These are phyloP conservation scores for Leucaena leucocephala DNA, from an alignment of 306 rosid genomes.

Conservation along the genomic window DNA sequence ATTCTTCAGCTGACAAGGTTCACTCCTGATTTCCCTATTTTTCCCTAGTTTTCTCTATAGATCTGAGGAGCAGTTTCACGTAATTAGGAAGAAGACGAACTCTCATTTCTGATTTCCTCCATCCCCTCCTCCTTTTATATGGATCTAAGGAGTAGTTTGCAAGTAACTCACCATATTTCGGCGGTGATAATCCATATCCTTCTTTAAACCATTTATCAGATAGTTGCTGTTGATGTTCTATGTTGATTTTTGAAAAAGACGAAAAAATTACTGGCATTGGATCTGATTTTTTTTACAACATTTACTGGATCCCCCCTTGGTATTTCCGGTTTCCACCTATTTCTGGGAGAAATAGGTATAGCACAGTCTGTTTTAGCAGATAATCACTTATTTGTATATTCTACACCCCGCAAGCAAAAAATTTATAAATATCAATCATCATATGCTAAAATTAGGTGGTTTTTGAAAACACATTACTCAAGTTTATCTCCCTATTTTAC, in stretches of 20 bases:
- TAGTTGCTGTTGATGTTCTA: neutral
- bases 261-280: constrained; percentile 24
- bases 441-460: constrained; percentile 21
- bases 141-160: neutral
- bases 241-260: neutral
- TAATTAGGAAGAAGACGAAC: neutral
- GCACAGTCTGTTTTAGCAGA: too few species aligned
- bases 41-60: constrained; percentile 6
- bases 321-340: too few species aligned
- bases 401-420: neutral
- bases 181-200: neutral
- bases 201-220: neutral
- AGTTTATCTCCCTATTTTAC: constrained; percentile 20
- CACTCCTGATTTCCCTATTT: neutral
- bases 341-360: too few species aligned
- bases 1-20: constrained; percentile 11
- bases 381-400: too few species aligned
- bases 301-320: neutral
- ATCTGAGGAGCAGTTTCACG: constrained; percentile 21
- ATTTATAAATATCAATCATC: neutral
- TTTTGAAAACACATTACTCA: neutral
- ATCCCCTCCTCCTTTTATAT: neutral
- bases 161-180: neutral
- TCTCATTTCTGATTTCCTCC: neutral
- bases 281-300: constrained; percentile 19